Evolutionary conservation across 768 basidiomycete species (phyloP).

Genomic region (Neoboletus brunneissimus): DNA sequence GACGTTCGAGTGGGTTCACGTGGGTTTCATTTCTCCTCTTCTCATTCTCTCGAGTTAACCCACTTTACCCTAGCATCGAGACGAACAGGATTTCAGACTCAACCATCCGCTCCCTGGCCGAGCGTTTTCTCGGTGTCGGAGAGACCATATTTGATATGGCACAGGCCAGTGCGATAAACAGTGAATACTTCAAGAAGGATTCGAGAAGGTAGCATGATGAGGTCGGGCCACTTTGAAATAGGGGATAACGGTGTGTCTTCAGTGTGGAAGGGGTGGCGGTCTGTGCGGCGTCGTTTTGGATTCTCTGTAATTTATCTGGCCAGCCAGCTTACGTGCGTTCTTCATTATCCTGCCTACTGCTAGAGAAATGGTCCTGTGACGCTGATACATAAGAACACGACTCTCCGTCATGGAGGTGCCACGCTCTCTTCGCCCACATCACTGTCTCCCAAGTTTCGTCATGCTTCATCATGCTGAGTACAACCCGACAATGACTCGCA

Average conservation of each 20-base stretch:
- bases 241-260: conserved; percentile 6
- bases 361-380: conserved; percentile 8
- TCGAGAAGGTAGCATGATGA: conserved; percentile 30
- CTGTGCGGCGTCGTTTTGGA: conserved; percentile 19
- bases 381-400: conserved; percentile 9
- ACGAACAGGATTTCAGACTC: conserved; percentile 71
- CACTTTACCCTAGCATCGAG: conserved; percentile 50
- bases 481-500: background rate
- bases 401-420: conserved; percentile 5
- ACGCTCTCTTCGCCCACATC: conserved; percentile 2
- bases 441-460: background rate
- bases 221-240: background rate
- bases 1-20: conserved; percentile 87
- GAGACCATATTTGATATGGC: conserved; percentile 87
- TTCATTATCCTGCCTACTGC: conserved; percentile 15
- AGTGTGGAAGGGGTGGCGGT: conserved; percentile 6
- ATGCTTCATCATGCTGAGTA: background rate
- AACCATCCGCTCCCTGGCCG: conserved; percentile 70
- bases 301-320: conserved; percentile 28
- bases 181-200: conserved; percentile 72
- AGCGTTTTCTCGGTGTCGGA: conserved; percentile 81
- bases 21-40: conserved; percentile 43
- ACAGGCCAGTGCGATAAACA: conserved; percentile 84
- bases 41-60: background rate
- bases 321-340: conserved; percentile 24